Conservation (phyloP, 306 rosid species). For the Medicago truncatula region DNA sequence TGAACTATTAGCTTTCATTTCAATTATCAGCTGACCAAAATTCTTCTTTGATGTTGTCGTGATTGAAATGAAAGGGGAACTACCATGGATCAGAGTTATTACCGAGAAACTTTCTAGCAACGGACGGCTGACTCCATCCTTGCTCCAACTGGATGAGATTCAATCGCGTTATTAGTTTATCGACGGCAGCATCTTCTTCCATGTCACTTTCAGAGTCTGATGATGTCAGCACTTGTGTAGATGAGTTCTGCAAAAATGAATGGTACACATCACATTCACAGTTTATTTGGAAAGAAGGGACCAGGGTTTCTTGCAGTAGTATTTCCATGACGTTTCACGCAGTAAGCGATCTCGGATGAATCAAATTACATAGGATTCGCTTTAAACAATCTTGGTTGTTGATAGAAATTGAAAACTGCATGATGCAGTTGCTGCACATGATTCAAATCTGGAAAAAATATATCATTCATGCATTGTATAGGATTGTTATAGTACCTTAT, state of each 20-base stretch:
- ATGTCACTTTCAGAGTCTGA: conserved; percentile 38
- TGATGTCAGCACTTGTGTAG: conserved; percentile 37
- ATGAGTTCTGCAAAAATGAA: conserved; percentile 54
- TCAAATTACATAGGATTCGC: background rate
- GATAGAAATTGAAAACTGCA: background rate
- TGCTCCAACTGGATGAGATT: conserved; percentile 74
- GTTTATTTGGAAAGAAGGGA: conserved; percentile 6
- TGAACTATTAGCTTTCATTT: conserved; percentile 21
- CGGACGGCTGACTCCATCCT: conserved; percentile 72
- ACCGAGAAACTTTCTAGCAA: conserved; percentile 60
- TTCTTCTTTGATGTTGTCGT: conserved; percentile 18
- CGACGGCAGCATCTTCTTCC: conserved; percentile 74
- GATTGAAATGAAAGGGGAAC: conserved; percentile 25
- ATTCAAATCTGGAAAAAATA: background rate
- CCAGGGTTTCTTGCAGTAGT: background rate
- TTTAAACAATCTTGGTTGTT: background rate
- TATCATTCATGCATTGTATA: background rate
- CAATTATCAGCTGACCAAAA: background rate
- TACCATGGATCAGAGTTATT: conserved; percentile 89
- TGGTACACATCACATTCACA: background rate
- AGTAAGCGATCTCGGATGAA: background rate
- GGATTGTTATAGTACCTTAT: conserved; percentile 52
- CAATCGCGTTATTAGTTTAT: conserved; percentile 73
- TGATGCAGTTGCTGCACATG: background rate
- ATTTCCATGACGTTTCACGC: background rate